Evolutionary conservation across 1,284 basidiomycete species (phyloP), one percentile per base, ranked within the genome.

Genomic region (Caloboletus firmus): DNA sequence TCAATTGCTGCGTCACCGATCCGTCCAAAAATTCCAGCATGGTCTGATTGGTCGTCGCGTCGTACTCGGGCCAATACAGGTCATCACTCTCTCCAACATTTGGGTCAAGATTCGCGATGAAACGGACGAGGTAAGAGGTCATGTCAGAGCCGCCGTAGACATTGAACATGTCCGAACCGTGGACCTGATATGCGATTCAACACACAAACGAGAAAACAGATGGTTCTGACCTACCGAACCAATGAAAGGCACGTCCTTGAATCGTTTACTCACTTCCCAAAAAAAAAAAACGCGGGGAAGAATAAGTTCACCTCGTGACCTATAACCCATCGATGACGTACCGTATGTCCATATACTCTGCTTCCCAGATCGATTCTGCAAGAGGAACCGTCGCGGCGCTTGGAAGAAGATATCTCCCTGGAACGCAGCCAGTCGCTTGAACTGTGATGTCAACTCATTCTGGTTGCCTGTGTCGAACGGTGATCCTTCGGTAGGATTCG

Each of bases 381-480:
- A 59, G 58, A 84, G 74, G 66, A 79, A 78, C 17, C 80, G 68
- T n/a, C 82, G 71, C 3, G 80, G 78, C 0, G 73, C 80, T 51
- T 84, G 80, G 69, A 85, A 84, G 1, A 78, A 70, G 1, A 72
- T 63, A 55, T 85, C 83, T 0, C 81, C 83, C 40, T 72, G 71
- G 55, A 84, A 64, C 0, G 81, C 72, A 9, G 82, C 75, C 2
- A 84, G 59, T 22, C 82, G 71, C 64, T 84, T 83, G 68, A 71
- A 84, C 55, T 83, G 73, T 0, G 78, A 77, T 0, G 78, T 74
- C 10, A 83, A 53, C 0, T 70, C 72, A 54, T 82, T 79, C 5
- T 73, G 41, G 31, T 68, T 55, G 0, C 79, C 74, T 0, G 82
- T 83, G 49, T 72, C 67, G 58, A 76, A 84, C 0, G 82, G 82